Evolutionary conservation across 805 yeast genomes (phyloP).

Genomic region (Lipomyces spencermartinsiae): DNA sequence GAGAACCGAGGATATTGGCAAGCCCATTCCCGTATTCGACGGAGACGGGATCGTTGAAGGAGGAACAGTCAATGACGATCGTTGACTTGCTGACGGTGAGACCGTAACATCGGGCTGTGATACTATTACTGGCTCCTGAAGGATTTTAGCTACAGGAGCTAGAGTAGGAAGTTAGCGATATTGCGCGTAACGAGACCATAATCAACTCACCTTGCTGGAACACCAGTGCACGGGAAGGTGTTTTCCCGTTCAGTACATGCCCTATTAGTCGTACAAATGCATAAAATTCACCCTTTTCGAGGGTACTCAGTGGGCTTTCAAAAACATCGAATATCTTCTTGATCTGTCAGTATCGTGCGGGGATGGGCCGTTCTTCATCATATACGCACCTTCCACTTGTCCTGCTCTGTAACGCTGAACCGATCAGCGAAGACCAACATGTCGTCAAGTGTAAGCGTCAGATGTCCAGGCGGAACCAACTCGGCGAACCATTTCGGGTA

Average conservation of each 20-base stretch:
- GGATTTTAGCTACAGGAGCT: constrained; percentile 30
- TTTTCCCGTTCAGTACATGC: constrained; percentile 60
- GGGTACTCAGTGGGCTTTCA: constrained; percentile 52
- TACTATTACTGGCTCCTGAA: not conserved
- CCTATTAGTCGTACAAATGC: constrained; percentile 82
- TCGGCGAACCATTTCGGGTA: constrained; percentile 94
- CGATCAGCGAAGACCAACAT: constrained; percentile 79
- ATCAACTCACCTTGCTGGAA: constrained; percentile 36
- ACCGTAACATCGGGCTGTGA: not conserved
- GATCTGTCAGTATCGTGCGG: constrained; percentile 53
- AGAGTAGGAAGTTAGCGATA: not conserved
- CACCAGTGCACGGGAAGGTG: constrained; percentile 34
- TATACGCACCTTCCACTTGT: constrained; percentile 56
- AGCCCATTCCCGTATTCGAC: not conserved
- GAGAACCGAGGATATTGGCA: constrained; percentile 1
- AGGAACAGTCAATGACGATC: constrained; percentile 6
- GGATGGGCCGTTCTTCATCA: not conserved
- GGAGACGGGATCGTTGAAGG: not conserved
- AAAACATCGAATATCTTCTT: constrained; percentile 47
- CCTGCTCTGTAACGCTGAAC: constrained; percentile 64
- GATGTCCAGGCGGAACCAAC: constrained; percentile 63
- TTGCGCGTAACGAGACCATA: not conserved
- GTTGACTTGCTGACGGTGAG: constrained; percentile 3
- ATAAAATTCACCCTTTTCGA: constrained; percentile 90
- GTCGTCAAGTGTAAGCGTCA: constrained; percentile 73